Evolutionary conservation across 2,329 filamentous ascomycete genomes (phyloP), one percentile per base, ranked within the genome.

Genomic region (Fusarium sp.): DNA sequence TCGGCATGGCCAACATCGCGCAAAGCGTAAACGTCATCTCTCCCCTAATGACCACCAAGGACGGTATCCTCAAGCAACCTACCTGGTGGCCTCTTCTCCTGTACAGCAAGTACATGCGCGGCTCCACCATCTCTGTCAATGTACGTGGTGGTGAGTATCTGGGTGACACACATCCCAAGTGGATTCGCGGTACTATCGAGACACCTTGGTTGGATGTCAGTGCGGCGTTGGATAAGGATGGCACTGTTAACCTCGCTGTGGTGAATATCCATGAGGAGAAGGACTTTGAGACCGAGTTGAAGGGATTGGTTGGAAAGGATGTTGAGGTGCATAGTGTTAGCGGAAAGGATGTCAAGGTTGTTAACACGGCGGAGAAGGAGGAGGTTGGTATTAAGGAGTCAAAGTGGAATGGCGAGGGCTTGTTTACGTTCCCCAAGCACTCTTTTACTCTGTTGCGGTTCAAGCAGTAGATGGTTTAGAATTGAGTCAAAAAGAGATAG

Each of bases 1-100:
- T 95, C 40, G 91, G 90, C 74, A 94, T 94, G 91, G 91, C 91
- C 38, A 93, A 91, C 76, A 91, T 95, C 60, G 92, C 92, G 3
- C 92, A 94, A 79, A 89, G 85, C 52, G 90, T 94, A 69, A 94
- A 95, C 77, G 92, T 94, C 62, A 93, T 94, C 73, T 89, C 88
- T 2, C 92, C 92, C 2, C 83, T 94, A 14, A 92, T 94, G 90
- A 94, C 92, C 2, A 90, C 84, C 4, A 82, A 84, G 56, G 80
- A 84, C 0, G 91, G 91, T 1, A 79, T 94, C 49, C 78, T 89
- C 51, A 90, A 90, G 81, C 92, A 94, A 81, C 88, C 91, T 0
- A 93, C 88, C 6, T 94, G 90, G 89, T 94, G 90, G 89, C 90
- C 91, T 8, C 82, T 93, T 50, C 83, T 90, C 61, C 83, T 94